phyloP scores from a whole-genome alignment of 257 asterid species.

The Solanum virginianum region DNA sequence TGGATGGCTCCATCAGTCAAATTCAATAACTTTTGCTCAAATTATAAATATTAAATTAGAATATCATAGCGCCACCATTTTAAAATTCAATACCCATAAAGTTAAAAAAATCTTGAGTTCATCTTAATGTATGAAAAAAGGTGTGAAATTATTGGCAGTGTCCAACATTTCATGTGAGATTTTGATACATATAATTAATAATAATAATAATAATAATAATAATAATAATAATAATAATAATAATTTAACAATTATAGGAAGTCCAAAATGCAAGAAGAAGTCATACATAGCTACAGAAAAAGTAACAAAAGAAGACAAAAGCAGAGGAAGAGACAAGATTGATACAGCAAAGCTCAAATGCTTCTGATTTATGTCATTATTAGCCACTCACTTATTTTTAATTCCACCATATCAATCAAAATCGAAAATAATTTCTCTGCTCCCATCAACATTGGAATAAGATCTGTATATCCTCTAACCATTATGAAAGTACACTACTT shows the following conservation, averaged over 20 bases:
- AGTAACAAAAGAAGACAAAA: background rate
- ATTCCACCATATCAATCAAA: background rate
- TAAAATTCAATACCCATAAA: background rate
- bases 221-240: too few species aligned
- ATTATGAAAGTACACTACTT: background rate
- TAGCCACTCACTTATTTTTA: background rate
- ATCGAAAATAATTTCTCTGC: background rate
- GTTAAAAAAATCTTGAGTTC: background rate
- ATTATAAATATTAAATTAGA: background rate
- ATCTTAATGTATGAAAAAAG: background rate
- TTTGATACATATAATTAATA: background rate
- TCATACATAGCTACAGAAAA: background rate
- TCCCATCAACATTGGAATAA: background rate
- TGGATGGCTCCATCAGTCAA: accelerated
- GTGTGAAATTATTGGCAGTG: background rate
- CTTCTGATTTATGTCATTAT: background rate
- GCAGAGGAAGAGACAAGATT: background rate
- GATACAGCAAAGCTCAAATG: background rate
- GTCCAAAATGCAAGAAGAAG: background rate
- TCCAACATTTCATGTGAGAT: slow-evolving; percentile 2
- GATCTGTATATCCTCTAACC: accelerated
- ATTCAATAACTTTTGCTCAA: background rate
- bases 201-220: background rate
- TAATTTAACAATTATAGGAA: background rate
- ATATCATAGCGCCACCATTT: background rate